Percentiles rank a stretch among this genome's conserved stretches.
Conservation (phyloP, 805 yeast genomes). For the Myxozyma udenii region DNA sequence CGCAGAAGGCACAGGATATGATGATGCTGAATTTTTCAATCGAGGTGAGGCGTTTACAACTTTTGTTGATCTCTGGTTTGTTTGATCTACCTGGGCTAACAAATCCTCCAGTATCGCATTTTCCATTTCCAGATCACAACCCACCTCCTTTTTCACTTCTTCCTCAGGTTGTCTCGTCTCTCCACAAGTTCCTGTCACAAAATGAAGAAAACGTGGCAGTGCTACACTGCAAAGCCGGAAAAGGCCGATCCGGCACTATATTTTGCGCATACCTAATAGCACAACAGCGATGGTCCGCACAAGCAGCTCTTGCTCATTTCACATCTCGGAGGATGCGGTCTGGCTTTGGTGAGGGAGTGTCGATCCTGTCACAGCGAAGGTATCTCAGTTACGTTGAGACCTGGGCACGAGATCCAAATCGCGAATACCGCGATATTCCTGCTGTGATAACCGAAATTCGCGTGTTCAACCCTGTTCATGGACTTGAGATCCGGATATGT, state of each 20-base stretch:
- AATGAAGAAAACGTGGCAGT: constrained; percentile 53
- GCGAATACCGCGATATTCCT: constrained; percentile 26
- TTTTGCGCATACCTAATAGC: constrained; percentile 68
- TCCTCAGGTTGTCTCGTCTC: constrained; percentile 44
- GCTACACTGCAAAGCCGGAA: constrained; percentile 86
- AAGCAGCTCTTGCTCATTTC: constrained; percentile 53
- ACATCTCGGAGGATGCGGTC: constrained; percentile 55
- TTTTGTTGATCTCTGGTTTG: neutral
- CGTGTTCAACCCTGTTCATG: constrained; percentile 25
- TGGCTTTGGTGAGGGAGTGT: constrained; percentile 62
- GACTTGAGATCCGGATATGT: constrained; percentile 29
- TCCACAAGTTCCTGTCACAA: constrained; percentile 44
- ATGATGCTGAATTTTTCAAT: constrained; percentile 39
- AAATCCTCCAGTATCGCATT: constrained; percentile 38
- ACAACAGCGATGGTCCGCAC: constrained; percentile 40
- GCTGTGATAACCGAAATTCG: constrained; percentile 29
- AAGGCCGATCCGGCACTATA: constrained; percentile 83
- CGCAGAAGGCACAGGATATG: constrained; percentile 51
- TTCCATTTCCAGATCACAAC: constrained; percentile 74
- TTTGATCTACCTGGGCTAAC: neutral
- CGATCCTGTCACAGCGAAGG: constrained; percentile 65
- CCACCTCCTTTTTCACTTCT: constrained; percentile 65
- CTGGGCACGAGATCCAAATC: constrained; percentile 31
- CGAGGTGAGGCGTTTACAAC: constrained; percentile 19
- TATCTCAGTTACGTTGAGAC: constrained; percentile 58